Conservation (phyloP, 805 yeast species). For the Metschnikowia vanudenii region DNA sequence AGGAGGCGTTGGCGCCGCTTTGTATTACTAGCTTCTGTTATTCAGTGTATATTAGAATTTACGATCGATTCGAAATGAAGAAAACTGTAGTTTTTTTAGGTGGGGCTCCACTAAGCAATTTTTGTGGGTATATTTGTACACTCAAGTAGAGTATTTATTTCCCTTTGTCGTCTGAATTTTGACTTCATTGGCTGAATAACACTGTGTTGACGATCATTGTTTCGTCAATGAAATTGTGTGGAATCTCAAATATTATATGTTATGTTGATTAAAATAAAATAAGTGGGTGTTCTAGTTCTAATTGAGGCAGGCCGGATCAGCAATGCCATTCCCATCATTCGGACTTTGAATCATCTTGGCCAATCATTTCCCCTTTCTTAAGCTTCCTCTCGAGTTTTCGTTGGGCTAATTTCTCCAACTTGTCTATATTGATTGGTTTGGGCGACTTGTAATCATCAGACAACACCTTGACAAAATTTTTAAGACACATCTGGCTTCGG, state of each 20-base stretch:
- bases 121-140: too few species aligned
- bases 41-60: slow-evolving; percentile 25
- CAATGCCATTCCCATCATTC: neutral
- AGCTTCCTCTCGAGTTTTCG: slow-evolving; percentile 22
- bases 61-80: slow-evolving; percentile 17
- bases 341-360: neutral
- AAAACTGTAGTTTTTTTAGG: neutral
- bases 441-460: slow-evolving; percentile 26
- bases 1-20: slow-evolving; percentile 7
- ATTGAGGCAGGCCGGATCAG: too few species aligned
- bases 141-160: too few species aligned
- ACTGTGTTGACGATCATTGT: too few species aligned
- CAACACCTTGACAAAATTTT: slow-evolving; percentile 47
- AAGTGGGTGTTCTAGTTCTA: too few species aligned
- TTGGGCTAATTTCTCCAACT: slow-evolving; percentile 24
- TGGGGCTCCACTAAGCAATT: neutral
- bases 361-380: slow-evolving; percentile 20
- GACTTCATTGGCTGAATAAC: too few species aligned
- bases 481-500: slow-evolving; percentile 47
- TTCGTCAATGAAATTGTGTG: too few species aligned
- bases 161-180: too few species aligned
- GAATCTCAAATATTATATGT: too few species aligned
- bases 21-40: slow-evolving; percentile 24
- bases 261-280: too few species aligned
- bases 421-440: slow-evolving; percentile 25